Evolutionary conservation across 2,329 filamentous ascomycete species (phyloP), one percentile per base, ranked within the genome.

Genomic region (Leptographium flavum): DNA sequence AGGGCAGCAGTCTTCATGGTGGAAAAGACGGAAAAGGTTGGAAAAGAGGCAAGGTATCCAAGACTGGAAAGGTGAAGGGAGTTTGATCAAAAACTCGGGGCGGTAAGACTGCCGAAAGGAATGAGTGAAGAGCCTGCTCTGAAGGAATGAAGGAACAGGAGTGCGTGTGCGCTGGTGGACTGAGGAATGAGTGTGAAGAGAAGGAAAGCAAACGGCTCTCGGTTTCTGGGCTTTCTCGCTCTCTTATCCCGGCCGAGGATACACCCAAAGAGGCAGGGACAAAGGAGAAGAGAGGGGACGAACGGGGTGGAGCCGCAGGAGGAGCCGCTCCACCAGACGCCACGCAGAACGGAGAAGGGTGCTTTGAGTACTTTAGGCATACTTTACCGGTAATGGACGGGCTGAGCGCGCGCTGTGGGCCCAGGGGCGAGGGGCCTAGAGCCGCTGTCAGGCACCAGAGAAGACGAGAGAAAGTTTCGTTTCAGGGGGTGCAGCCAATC

Each of bases 1-100:
- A 68, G 46, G 25, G 60, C 57, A 40, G 58, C 48, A n/a, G 65
- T 62, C 61, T 67, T 69, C 66, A 69, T 69, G 42, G 47, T 63
- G 57, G 35, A 3, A 22, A 39, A 28, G 44, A 31, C 23, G 15
- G 37, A 46, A 39, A 47, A 44, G 37, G 42, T 39, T n/a, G n/a
- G n/a, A n/a, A n/a, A n/a, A n/a, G n/a, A n/a, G n/a, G n/a, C n/a
- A n/a, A n/a, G n/a, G n/a, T n/a, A n/a, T n/a, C n/a, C n/a, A 37
- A 14, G 10, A 13, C 8, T 27, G 14, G 28, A 30, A 39, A 40
- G 43, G 19, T 30, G 21, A 31, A 37, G 14, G 10, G 25, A 28
- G 27, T 28, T 28, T 28, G 27, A 28, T 28, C 27, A 28, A 28
- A 28, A 28, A 17, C 35, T 11, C n/a, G 19, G n/a, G n/a, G 13